Base-by-base conservation (phyloP, 2,329 filamentous ascomycete species). In the Sarocladiaceae sp. region DNA sequence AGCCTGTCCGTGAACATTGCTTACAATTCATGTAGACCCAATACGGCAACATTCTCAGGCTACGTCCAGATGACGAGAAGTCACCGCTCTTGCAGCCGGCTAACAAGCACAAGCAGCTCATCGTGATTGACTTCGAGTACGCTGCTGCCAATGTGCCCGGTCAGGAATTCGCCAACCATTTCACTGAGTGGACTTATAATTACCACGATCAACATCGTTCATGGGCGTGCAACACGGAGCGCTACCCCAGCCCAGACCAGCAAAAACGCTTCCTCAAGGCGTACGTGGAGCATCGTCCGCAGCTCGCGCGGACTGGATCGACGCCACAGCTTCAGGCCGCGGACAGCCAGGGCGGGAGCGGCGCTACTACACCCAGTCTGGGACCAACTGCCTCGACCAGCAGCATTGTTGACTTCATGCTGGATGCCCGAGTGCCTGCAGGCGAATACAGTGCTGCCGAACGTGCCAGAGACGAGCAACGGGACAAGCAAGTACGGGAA, bases 81-180 rank as follows among this genome's bases (percentile, higher is more conserved):
- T 96, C 90, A 1, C 93, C 91, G 1, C 76, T 97, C 6, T 74
- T 96, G 10, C 78, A 93, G 41, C 89, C 93, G 0, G 82, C 86
- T 47, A 97, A 97, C 64, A 82, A 91, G 53, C 93, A 98, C 68
- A 97, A 95, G 64, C 91, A 95, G 65, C 78, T 98, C 12, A 78
- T 97, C 13, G 93, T 98, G 51, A 98, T 98, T 57, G 93, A 98
- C 62, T 98, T 98, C 57, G 93, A 98, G 59, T 98, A 98, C 60
- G 86, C 93, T 1, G 90, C 83, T 2, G 89, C 91, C 46, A 98
- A 97, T 60, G 74, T 83, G 1, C 82, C 81, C 0, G 93, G 89
- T 1, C 73, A 88, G 13, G 93, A 98, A 63, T 97, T 98, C 60
- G 93, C 89, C 47, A 98, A 98, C 62, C 93, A 98, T 65, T 98